phyloP scores from a whole-genome alignment of 2,329 filamentous ascomycete genomes.

The Scedosporium aurantiacum region DNA sequence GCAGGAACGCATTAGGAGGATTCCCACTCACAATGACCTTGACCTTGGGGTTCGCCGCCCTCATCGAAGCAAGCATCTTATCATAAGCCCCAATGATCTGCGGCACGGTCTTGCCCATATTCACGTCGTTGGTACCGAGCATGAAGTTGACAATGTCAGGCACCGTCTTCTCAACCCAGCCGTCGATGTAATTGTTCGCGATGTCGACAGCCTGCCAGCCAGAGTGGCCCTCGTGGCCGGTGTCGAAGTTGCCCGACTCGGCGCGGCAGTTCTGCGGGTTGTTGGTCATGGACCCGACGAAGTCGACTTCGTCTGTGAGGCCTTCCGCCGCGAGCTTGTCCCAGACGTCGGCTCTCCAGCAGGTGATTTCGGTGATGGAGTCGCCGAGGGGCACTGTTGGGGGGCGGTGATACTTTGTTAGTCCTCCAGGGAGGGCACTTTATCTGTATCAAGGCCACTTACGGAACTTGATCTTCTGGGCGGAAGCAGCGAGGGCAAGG shows the following conservation, averaged over 20 bases:
- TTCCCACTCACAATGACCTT: slow-evolving; percentile 26
- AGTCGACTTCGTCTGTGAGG: slow-evolving; percentile 22
- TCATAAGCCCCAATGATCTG: slow-evolving; percentile 28
- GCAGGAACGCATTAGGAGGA: too few species aligned
- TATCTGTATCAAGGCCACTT: not conserved
- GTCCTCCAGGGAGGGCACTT: not conserved
- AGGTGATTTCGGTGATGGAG: slow-evolving; percentile 32
- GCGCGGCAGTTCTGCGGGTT: slow-evolving; percentile 26
- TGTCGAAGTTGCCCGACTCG: slow-evolving; percentile 20
- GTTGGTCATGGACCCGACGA: slow-evolving; percentile 28
- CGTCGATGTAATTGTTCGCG: slow-evolving; percentile 25
- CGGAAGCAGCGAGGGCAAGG: slow-evolving; percentile 1
- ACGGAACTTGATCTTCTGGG: slow-evolving; percentile 4
- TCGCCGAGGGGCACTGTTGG: slow-evolving; percentile 24
- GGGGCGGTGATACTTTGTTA: not conserved
- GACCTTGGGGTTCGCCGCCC: slow-evolving; percentile 23
- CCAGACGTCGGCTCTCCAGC: slow-evolving; percentile 31
- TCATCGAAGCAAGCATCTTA: slow-evolving; percentile 22
- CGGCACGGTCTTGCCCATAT: slow-evolving; percentile 15
- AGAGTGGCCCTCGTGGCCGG: slow-evolving; percentile 29
- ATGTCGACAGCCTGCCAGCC: slow-evolving; percentile 27
- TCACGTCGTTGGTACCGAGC: slow-evolving; percentile 33
- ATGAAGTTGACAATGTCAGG: slow-evolving; percentile 33
- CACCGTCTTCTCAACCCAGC: slow-evolving; percentile 23
- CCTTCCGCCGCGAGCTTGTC: slow-evolving; percentile 22